Evolutionary conservation across 208 protist species (phyloP), one percentile per base, ranked within the genome.

Genomic region (Crithidia fasciculata): DNA sequence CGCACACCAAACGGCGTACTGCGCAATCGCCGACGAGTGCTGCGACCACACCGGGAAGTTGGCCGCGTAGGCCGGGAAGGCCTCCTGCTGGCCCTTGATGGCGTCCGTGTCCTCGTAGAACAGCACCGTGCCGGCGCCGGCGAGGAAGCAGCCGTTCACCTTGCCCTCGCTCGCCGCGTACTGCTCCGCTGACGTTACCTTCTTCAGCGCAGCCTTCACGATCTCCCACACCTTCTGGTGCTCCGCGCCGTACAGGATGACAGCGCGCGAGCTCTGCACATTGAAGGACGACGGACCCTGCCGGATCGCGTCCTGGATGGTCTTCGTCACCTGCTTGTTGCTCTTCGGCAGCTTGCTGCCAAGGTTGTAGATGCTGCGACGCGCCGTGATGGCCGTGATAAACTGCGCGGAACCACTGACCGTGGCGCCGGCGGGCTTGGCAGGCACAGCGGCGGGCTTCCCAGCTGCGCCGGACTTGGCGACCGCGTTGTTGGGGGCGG

Each of bases 221-320:
- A 79, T 74, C 7, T 72, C 52, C 86, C 86, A 90, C 44, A 90
- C 68, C 72, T 85, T 87, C 52, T 81, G 45, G 81, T 88, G 83
- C 37, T 84, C 63, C 13, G 19, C 81, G 50, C 86, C 86, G 73
- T 83, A 88, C 19, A 91, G 64, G 63, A 91, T 84, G 39, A 88
- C 63, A 7, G 70, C 50, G 15, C 83, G 83, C n/a, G 81, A 80
- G 39, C 75, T 83, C 81, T 91, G 82, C 47, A 78, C 73, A 63
- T 91, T 87, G 74, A 91, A 91, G 47, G 81, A 47, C 7, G 74
- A 88, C 39, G 86, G 86, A 44, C 69, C 69, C 44, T 78, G 54
- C 9, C 80, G 82, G 36, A 84, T 71, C 8, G 71, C 65, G 10
- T 69, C 61, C 76, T 85, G 18, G 61, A 91, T 82, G 57, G 69